Percentiles rank a stretch among this genome's conserved stretches.
Conservation (phyloP, 1,284 basidiomycete genomes). For the Heterobasidion occidentale region DNA sequence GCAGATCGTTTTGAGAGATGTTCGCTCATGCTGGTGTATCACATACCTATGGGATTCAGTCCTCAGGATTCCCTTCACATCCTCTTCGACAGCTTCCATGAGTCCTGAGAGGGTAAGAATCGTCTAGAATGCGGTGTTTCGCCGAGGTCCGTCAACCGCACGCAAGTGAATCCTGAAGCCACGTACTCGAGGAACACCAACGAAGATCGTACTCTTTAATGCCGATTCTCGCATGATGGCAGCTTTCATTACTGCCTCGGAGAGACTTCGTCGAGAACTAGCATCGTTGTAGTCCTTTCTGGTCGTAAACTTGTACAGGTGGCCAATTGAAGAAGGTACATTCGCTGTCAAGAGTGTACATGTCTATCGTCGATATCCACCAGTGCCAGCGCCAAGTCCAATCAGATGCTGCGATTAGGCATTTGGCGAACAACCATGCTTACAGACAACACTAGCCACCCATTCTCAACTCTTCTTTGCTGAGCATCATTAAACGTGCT, state of each 20-base stretch:
- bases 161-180: neutral
- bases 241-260: slow-evolving; percentile 59
- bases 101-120: slow-evolving; percentile 80
- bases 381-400: neutral
- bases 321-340: slow-evolving; percentile 70
- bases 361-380: slow-evolving; percentile 30
- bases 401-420: neutral
- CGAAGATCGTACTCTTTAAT: slow-evolving; percentile 89
- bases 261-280: slow-evolving; percentile 33
- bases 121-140: slow-evolving; percentile 36
- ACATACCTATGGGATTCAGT: slow-evolving; percentile 47
- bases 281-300: slow-evolving; percentile 37
- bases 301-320: slow-evolving; percentile 74
- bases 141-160: neutral
- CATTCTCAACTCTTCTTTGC: slow-evolving; percentile 58
- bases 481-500: slow-evolving; percentile 57
- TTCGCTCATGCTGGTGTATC: slow-evolving; percentile 32
- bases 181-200: slow-evolving; percentile 83
- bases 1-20: neutral
- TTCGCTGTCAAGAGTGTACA: slow-evolving; percentile 81
- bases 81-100: slow-evolving; percentile 67
- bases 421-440: slow-evolving; percentile 15
- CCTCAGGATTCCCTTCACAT: slow-evolving; percentile 66
- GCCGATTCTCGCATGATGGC: slow-evolving; percentile 90
- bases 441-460: slow-evolving; percentile 80